Evolutionary conservation across 306 rosid genomes (phyloP).

Genomic region (Canavalia gladiata): DNA sequence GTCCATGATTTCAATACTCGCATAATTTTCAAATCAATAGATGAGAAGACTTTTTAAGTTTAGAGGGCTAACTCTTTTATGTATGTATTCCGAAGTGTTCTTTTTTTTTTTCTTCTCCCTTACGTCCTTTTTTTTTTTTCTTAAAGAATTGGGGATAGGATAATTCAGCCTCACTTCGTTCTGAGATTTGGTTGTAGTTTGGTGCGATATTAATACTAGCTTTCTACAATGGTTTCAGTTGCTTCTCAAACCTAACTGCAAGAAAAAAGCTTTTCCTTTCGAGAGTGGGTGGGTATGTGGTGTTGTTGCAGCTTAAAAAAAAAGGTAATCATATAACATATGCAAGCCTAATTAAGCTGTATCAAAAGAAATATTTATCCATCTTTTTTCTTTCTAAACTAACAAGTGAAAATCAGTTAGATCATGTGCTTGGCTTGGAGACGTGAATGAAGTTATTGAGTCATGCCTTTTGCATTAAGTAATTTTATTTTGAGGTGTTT

Average conservation of each 20-base stretch:
- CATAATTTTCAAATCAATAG: not conserved
- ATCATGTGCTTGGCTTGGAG: conserved; percentile 21
- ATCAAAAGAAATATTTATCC: not conserved
- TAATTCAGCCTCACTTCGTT: conserved; percentile 8
- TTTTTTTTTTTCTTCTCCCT: not conserved
- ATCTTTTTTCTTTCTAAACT: not conserved
- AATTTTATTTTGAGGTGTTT: conserved; percentile 6
- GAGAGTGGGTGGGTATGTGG: not conserved
- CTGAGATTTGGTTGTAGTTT: conserved; percentile 29
- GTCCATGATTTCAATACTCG: not conserved
- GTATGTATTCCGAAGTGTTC: not conserved
- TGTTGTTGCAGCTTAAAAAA: conserved; percentile 1
- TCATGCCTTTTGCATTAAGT: not conserved
- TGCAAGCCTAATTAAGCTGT: not conserved
- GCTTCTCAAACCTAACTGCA: not conserved
- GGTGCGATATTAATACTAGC: conserved; percentile 32
- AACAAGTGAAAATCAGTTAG: conserved; percentile 4
- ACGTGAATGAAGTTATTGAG: conserved; percentile 12
- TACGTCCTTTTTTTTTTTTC: not conserved
- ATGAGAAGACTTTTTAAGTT: not conserved
- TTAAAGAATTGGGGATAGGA: not conserved
- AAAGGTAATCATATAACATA: not conserved
- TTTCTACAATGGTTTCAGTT: conserved; percentile 25
- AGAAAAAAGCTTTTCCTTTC: not conserved
- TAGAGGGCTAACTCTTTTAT: not conserved